Evolutionary conservation across 495 filamentous ascomycete species (phyloP), one percentile per base, ranked within the genome.

Genomic region (Bacidia gigantensis): DNA sequence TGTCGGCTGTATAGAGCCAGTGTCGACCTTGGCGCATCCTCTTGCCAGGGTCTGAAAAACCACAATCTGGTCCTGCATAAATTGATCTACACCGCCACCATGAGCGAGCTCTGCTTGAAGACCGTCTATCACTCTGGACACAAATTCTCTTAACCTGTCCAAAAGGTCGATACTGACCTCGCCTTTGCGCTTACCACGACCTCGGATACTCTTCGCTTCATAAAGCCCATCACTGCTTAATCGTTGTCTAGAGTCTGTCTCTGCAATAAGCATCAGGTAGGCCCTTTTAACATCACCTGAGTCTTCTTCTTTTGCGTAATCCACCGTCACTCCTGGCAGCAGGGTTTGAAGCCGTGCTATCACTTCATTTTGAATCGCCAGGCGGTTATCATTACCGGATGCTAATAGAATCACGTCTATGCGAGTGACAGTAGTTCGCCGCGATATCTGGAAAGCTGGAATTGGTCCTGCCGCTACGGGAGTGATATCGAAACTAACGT

Each of bases 31-130:
- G 62, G 47, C 61, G 58, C 47, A 62, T 32, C 56, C 59, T 47
- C 53, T 57, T 40, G 62, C 82, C 41, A 95, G 67, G 24, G 82
- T 83, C 61, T 93, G 86, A 59, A 89, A 93, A 2, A 92, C 72
- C 1, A 89, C 77, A 46, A 93, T 58, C 59, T 93, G 88, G 64
- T 93, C 88, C 62, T 85, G 76, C 62, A 89, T 76, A 58, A 79
- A 69, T 60, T 78, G 74, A 62, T 93, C 87, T 7, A 88, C 77
- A 51, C 66, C 68, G 3, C 75, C 76, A 0, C 72, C 73, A 40
- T 67, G 62, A 9, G 60, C 55, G 3, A 86, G 60, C 58, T 88
- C 83, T 3, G 65, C 60, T 24, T 75, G 66, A 26, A 92, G 69
- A 14, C 76, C 70, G 43, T 67, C 69, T n/a, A 79, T 69, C 21